Percentiles rank a stretch among this genome's conserved stretches.
Conservation (phyloP, 2,329 filamentous ascomycete genomes). For the Nannizziopsis arthrosporioides region DNA sequence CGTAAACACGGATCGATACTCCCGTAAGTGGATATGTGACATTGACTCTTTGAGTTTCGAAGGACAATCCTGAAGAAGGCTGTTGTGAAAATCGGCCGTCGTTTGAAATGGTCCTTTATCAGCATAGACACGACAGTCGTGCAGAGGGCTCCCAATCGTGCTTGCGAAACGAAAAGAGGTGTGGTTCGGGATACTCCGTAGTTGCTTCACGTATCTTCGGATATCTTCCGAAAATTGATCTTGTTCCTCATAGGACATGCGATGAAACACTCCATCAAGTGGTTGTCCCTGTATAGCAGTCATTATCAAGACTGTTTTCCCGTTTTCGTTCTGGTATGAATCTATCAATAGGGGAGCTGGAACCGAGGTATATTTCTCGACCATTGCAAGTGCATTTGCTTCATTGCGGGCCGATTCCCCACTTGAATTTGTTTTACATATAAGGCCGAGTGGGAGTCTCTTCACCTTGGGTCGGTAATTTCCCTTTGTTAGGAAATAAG, state of each 20-base stretch:
- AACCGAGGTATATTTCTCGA: conserved; percentile 10
- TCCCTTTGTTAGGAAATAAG: neutral
- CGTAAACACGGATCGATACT: conserved; percentile 8
- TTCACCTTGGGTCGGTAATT: neutral
- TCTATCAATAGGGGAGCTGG: conserved; percentile 9
- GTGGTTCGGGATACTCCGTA: conserved; percentile 11
- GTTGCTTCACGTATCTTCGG: conserved; percentile 2
- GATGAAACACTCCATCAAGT: conserved; percentile 8
- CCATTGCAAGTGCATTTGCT: conserved; percentile 8
- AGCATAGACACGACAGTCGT: conserved; percentile 3
- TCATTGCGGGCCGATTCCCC: conserved; percentile 4
- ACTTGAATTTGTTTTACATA: conserved; percentile 9
- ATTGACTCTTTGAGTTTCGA: neutral
- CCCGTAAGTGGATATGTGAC: conserved; percentile 2
- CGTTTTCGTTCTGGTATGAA: conserved; percentile 1
- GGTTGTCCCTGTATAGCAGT: conserved; percentile 4
- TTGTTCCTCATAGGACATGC: conserved; percentile 10
- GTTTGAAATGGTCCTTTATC: conserved; percentile 10
- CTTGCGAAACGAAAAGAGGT: neutral
- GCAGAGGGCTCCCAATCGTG: conserved; percentile 3
- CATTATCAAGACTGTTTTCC: conserved; percentile 10
- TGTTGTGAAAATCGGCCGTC: conserved; percentile 8
- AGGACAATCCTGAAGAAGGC: neutral
- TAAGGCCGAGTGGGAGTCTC: conserved; percentile 11
- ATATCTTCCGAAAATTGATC: conserved; percentile 10